Base-by-base conservation (phyloP, 495 filamentous ascomycete species). In the Neurospora sp. region DNA sequence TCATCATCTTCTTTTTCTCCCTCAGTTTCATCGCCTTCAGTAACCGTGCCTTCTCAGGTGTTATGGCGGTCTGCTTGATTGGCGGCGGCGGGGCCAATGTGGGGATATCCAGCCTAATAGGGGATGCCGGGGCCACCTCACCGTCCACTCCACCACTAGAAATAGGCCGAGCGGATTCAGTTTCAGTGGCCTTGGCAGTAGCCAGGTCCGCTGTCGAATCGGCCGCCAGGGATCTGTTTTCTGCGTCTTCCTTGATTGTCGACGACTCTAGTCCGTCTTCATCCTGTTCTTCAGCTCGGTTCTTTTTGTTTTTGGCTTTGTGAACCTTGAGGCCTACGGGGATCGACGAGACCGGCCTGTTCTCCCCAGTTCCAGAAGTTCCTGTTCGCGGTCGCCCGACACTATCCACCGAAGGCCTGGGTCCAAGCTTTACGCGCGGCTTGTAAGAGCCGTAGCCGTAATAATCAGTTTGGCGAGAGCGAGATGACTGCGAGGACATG, bases 21-120 rank as follows among this genome's bases (percentile, higher is more conserved):
- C 96, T 87, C 61, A 98, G 83, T 75, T 98, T 91, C 80, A 98
- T 85, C 6, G 96, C 95, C 83, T 95, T 97, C 93, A 97, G 92
- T 73, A 99, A 84, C 74, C 94, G 88, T 75, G 92, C 89, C 80
- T 97, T 97, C 79, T 98, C 96, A 0, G 93, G 92, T 1, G 93
- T 95, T 78, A 96, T 89, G 18, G 88, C 86, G 39, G 87, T 86
- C 14, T 89, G 87, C 73, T 86, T 89, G 59, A 74, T 76, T 10
- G 81, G 70, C 1, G 76, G 74, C 39, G 80, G 75, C 27, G 79
- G 77, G 27, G 53, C 53, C 46, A 83, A 73, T 0, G 82, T 76
- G 40, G 80, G 77, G 39, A 79, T 74, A 78, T 84, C 78, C 76
- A 86, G 79, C 46, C 84, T 84, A 72, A 84, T 74, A 72, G 59